Evolutionary conservation across 441 rosid species (phyloP).

Genomic region (Omphalea diandra): DNA sequence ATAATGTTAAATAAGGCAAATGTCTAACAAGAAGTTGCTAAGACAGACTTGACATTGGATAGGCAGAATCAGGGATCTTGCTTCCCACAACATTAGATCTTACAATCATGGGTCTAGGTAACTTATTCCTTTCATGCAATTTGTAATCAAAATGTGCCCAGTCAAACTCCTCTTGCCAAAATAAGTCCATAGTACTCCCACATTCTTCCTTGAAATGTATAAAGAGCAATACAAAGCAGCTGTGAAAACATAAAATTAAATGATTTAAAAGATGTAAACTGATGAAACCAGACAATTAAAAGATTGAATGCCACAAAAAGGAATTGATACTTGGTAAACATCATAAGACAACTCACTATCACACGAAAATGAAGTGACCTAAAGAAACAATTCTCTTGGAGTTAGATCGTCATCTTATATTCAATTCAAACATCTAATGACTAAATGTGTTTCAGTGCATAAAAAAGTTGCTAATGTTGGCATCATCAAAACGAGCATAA

Average conservation of each 20-base stretch:
- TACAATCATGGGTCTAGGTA: constrained; percentile 33
- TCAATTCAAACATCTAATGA: not conserved
- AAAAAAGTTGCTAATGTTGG: not conserved
- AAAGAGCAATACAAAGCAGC: constrained; percentile 38
- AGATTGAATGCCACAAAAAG: not conserved
- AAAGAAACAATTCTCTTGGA: not conserved
- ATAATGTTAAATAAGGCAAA: not conserved
- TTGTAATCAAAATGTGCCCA: constrained; percentile 28
- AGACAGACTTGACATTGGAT: constrained; percentile 57
- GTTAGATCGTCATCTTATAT: not conserved
- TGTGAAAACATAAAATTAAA: constrained; percentile 27
- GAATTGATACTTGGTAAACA: no score
- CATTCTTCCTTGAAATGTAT: constrained; percentile 33
- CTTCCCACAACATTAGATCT: constrained; percentile 68
- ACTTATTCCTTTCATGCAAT: constrained; percentile 29
- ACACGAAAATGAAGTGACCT: no score
- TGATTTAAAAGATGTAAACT: constrained; percentile 1
- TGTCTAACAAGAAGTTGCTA: constrained; percentile 11
- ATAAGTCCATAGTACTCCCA: constrained; percentile 27
- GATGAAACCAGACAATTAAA: not conserved
- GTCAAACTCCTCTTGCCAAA: constrained; percentile 29
- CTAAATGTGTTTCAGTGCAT: not conserved
- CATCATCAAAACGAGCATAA: not conserved
- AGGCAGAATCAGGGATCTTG: constrained; percentile 47
- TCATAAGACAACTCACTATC: not conserved